Evolutionary conservation across 164 flowering plant species (phyloP).

Genomic region (Sextonia rubra): DNA sequence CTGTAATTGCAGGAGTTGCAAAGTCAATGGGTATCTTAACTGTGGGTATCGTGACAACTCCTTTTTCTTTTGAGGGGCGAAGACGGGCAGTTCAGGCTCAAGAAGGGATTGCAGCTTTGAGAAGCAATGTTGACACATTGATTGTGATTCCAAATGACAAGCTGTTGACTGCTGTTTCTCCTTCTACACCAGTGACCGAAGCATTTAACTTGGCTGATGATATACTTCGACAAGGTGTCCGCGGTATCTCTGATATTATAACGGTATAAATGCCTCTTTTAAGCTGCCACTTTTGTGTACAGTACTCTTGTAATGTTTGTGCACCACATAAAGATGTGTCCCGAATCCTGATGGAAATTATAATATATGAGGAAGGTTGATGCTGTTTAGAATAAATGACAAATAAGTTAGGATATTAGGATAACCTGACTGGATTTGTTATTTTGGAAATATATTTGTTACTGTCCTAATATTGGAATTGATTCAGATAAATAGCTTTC

Average conservation of each 20-base stretch:
- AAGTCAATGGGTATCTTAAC: conserved; percentile 92
- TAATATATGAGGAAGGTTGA: too few species aligned
- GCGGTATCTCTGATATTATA: conserved; percentile 94
- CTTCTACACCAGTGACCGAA: conserved; percentile 86
- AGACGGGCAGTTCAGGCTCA: conserved; percentile 90
- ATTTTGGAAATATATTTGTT: background rate
- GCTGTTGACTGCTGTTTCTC: conserved; percentile 80
- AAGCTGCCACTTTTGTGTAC: background rate
- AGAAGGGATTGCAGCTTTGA: conserved; percentile 91
- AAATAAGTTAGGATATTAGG: too few species aligned
- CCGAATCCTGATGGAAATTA: background rate
- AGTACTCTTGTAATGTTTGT: background rate
- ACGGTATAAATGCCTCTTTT: conserved; percentile 48
- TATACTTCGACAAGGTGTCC: conserved; percentile 92
- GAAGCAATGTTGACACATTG: conserved; percentile 86
- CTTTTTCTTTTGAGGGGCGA: conserved; percentile 90
- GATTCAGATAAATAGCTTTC: background rate
- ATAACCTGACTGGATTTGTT: background rate
- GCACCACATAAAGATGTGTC: background rate
- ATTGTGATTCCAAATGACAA: conserved; percentile 96
- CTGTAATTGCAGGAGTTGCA: conserved; percentile 81
- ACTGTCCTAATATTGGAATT: background rate
- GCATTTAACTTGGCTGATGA: conserved; percentile 95
- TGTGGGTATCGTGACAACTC: conserved; percentile 92
- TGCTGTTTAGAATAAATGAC: too few species aligned